phyloP scores from a whole-genome alignment of 345 rosid species.

The Eucalyptus fibrosa region DNA sequence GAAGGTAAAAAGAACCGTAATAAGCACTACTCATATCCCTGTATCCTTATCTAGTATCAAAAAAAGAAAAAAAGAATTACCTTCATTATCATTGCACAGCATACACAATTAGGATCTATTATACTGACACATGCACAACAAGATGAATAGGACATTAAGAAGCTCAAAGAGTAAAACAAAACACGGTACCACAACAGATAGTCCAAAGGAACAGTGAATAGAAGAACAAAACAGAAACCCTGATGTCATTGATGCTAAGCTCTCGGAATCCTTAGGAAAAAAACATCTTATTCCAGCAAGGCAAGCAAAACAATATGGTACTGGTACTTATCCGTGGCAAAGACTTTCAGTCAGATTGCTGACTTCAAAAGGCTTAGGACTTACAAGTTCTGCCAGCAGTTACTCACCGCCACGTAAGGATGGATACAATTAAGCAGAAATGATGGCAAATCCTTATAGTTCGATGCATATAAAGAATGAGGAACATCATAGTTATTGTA shows the following conservation, averaged over 20 bases:
- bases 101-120: background rate
- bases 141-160: background rate
- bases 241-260: background rate
- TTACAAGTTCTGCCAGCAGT: background rate
- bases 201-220: background rate
- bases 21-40: background rate
- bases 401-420: background rate
- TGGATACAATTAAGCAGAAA: background rate
- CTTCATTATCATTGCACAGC: background rate
- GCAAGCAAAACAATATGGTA: background rate
- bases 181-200: background rate
- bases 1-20: background rate
- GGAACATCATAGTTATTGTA: background rate
- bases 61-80: background rate
- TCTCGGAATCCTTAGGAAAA: background rate
- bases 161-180: background rate
- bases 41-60: background rate
- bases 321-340: background rate
- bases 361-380: background rate
- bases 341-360: background rate
- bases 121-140: background rate
- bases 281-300: background rate
- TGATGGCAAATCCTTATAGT: background rate
- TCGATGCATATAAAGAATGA: background rate
- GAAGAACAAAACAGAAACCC: background rate